phyloP scores from a whole-genome alignment of 352 stramenopile genomes.

The Globisporangium paddicum region DNA sequence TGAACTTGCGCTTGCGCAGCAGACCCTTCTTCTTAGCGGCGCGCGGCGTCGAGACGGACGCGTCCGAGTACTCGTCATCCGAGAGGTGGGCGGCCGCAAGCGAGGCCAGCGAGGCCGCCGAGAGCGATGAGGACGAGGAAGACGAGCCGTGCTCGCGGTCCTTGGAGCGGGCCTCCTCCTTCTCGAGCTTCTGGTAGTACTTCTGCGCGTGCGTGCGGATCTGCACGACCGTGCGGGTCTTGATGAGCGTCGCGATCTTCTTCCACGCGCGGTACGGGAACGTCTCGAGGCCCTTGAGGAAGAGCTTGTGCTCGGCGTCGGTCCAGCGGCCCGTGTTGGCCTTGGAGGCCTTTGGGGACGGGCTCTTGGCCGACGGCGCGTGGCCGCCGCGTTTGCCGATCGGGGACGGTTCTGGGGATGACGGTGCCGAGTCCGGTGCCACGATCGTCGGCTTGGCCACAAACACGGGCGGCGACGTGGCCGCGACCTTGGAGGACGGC shows the following conservation, averaged over 20 bases:
- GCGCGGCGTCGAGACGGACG: slow-evolving; percentile 1
- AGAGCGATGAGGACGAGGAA: background rate
- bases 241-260: slow-evolving; percentile 93
- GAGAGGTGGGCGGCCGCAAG: background rate
- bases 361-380: background rate
- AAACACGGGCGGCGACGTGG: slow-evolving; percentile 8
- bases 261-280: slow-evolving; percentile 87
- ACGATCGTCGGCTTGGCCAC: slow-evolving; percentile 15
- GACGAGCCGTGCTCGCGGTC: slow-evolving; percentile 45
- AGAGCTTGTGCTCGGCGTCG: slow-evolving; percentile 86
- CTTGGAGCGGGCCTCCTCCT: slow-evolving; percentile 74
- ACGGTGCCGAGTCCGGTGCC: slow-evolving; percentile 10
- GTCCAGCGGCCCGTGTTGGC: slow-evolving; percentile 84
- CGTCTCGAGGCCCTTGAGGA: slow-evolving; percentile 79
- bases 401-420: slow-evolving; percentile 6
- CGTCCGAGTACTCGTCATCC: slow-evolving; percentile 13
- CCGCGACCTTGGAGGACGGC: slow-evolving; percentile 36
- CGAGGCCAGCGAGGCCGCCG: background rate
- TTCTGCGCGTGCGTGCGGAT: slow-evolving; percentile 88
- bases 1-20: slow-evolving; percentile 67
- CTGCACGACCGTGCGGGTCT: slow-evolving; percentile 90
- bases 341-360: slow-evolving; percentile 27
- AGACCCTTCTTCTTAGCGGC: slow-evolving; percentile 52
- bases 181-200: slow-evolving; percentile 89
- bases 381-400: slow-evolving; percentile 13